Base-by-base conservation (phyloP, 257 asterid species). In the Lithospermum erythrorhizon region DNA sequence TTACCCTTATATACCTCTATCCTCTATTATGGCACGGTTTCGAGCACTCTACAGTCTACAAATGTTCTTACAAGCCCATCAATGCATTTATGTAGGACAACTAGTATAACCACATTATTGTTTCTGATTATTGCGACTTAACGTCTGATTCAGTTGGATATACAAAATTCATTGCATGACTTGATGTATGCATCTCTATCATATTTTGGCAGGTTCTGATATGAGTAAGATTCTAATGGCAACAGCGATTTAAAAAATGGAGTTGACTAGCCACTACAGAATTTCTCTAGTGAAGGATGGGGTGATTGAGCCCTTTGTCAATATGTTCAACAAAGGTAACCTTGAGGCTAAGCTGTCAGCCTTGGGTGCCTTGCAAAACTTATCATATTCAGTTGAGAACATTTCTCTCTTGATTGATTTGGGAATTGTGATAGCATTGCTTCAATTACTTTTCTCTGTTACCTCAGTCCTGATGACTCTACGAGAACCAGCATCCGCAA, bases 391-490 rank as follows among this genome's bases (percentile, higher is more conserved):
- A 20, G 78, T 70, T 62, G 85, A 76, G 53, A 91, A 91, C 17
- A 78, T 82, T 66, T 79, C 79, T 32, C 76, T 62, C 4, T 58
- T 91, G 79, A 76, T 83, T 22, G 75, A 74, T 19, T 79, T 81
- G 0, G 90, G 94, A 23, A 70, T 87, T 2, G 77, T 86, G 9
- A 73, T 68, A 2, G 52, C 82, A 19, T 80, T 91, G 6, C 79
- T 91, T 20, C 96, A 85, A 78, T 96, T 91, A n/a, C 85, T 90
- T 20, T 90, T 90, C 80, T 90, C 98, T 0, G 98, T 91, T 17
- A 87, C 98, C 22, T 91, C 98, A 7, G 93, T 85, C 37, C 74
- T 79, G 19, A 84, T 87, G 96, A 79, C 82, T 32, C 74, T 91
- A 9, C 76, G 98, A 0, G 98, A 91, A 68, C 96, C 96, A 5